Percentiles rank a stretch among this genome's conserved stretches.
These are phyloP conservation scores for Amorphotheca resinae DNA, from an alignment of 495 filamentous ascomycete species.

Conservation along the genomic window DNA sequence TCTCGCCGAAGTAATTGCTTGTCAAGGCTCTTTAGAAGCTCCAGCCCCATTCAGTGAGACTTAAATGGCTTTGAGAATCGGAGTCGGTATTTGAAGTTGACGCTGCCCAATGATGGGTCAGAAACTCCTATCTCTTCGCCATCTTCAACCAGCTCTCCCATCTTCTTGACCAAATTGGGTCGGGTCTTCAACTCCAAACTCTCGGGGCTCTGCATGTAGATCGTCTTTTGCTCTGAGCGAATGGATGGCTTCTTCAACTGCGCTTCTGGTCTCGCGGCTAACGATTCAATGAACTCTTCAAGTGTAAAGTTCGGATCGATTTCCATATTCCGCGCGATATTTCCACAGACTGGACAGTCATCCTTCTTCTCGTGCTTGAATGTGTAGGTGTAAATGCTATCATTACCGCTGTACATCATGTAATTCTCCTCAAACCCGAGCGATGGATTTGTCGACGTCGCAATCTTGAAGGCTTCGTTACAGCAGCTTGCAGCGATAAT, in stretches of 20 bases:
- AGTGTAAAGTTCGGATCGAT: slow-evolving; percentile 64
- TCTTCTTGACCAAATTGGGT: slow-evolving; percentile 66
- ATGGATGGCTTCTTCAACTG: slow-evolving; percentile 86
- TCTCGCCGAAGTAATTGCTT: neutral
- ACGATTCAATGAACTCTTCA: slow-evolving; percentile 71
- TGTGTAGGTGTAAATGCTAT: slow-evolving; percentile 90
- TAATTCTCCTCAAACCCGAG: slow-evolving; percentile 67
- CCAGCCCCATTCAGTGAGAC: neutral
- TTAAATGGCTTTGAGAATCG: slow-evolving; percentile 24
- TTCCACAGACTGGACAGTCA: slow-evolving; percentile 91
- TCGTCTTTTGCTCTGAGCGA: slow-evolving; percentile 63
- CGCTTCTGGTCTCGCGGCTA: slow-evolving; percentile 72
- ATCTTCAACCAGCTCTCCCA: slow-evolving; percentile 22
- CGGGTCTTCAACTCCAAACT: slow-evolving; percentile 70
- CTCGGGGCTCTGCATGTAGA: slow-evolving; percentile 80
- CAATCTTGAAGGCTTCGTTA: slow-evolving; percentile 94
- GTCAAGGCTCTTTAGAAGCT: neutral
- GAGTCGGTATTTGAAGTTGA: slow-evolving; percentile 57
- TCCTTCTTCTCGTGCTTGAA: slow-evolving; percentile 84
- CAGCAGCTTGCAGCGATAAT: slow-evolving; percentile 92
- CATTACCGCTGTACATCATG: slow-evolving; percentile 98
- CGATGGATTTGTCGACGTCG: slow-evolving; percentile 64
- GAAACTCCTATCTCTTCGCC: slow-evolving; percentile 54
- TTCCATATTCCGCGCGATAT: slow-evolving; percentile 56
- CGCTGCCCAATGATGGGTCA: slow-evolving; percentile 64